These are phyloP conservation scores for Diaporthe ilicicola DNA, from an alignment of 2,329 filamentous ascomycete species.

Conservation along the genomic window DNA sequence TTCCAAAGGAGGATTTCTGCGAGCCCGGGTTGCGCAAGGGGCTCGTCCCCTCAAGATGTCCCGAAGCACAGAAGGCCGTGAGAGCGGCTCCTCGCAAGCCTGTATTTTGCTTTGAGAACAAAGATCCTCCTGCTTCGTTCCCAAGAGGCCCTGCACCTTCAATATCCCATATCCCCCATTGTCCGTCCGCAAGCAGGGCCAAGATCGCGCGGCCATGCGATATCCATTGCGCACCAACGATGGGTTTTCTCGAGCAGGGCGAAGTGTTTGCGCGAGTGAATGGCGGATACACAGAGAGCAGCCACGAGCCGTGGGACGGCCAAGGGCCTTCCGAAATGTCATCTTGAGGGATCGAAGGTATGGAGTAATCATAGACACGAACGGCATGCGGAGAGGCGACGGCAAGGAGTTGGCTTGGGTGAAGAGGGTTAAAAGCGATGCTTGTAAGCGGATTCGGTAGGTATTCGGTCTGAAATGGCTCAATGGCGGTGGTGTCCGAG, in stretches of 20 bases:
- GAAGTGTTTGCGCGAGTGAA: slow-evolving; percentile 58
- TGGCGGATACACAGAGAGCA: slow-evolving; percentile 68
- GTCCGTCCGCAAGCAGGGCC: slow-evolving; percentile 67
- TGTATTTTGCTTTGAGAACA: slow-evolving; percentile 59
- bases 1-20: slow-evolving; percentile 42
- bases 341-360: slow-evolving; percentile 60
- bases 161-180: slow-evolving; percentile 75
- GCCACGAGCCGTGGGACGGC: slow-evolving; percentile 69
- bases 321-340: slow-evolving; percentile 60
- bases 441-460: slow-evolving; percentile 62
- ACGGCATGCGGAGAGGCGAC: slow-evolving; percentile 64
- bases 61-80: slow-evolving; percentile 65
- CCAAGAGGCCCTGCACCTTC: slow-evolving; percentile 62
- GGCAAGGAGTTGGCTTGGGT: slow-evolving; percentile 65
- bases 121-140: slow-evolving; percentile 44
- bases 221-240: slow-evolving; percentile 71
- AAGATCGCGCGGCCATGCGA: slow-evolving; percentile 67
- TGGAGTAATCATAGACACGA: slow-evolving; percentile 69
- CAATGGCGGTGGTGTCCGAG: slow-evolving; percentile 45
- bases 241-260: slow-evolving; percentile 58
- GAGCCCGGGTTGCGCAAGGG: slow-evolving; percentile 57
- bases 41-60: slow-evolving; percentile 68
- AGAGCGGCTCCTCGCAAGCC: slow-evolving; percentile 66
- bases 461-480: slow-evolving; percentile 69
- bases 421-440: slow-evolving; percentile 64